Percentiles rank a stretch among this genome's conserved stretches.
Evolutionary conservation across 148 eudicot genomes (phyloP).

Genomic region (Linanthus parryae): DNA sequence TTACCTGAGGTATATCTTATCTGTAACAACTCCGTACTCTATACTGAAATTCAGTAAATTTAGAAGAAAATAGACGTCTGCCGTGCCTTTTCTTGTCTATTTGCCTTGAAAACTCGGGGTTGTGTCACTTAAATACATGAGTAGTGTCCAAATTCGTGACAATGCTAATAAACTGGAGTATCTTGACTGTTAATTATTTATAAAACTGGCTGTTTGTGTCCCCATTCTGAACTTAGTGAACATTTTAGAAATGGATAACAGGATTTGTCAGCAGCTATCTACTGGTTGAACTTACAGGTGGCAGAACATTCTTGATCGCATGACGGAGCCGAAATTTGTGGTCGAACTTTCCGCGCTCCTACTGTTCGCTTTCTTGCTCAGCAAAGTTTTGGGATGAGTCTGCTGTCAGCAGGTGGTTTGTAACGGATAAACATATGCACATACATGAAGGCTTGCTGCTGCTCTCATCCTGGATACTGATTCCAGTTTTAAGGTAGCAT

Average conservation of each 20-base stretch:
- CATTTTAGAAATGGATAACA: constrained; percentile 71
- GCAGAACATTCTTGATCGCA: constrained; percentile 46
- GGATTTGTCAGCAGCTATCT: constrained; percentile 99
- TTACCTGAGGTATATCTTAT: too few relatives aligned
- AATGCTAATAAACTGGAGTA: too few relatives aligned
- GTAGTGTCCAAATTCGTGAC: too few relatives aligned
- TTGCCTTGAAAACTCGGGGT: too few relatives aligned
- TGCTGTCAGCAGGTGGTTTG: constrained; percentile 3
- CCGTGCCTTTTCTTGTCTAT: too few relatives aligned
- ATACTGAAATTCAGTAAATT: too few relatives aligned
- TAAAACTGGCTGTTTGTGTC: constrained; percentile 5
- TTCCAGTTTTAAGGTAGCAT: not conserved
- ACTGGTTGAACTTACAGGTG: constrained; percentile 99
- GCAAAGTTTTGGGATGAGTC: constrained; percentile 38
- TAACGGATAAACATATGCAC: constrained; percentile 8
- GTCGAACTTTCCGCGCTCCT: constrained; percentile 53
- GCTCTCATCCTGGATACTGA: not conserved
- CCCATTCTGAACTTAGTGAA: constrained; percentile 49
- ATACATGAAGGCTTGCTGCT: not conserved
- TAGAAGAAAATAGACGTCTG: too few relatives aligned
- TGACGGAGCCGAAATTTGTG: constrained; percentile 34
- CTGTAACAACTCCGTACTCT: too few relatives aligned
- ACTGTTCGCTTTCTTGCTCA: constrained; percentile 49
- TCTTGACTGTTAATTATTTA: too few relatives aligned
- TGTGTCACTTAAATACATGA: too few relatives aligned